Conservation (phyloP, 2,329 filamentous ascomycete genomes). For the Colletotrichum sidae region DNA sequence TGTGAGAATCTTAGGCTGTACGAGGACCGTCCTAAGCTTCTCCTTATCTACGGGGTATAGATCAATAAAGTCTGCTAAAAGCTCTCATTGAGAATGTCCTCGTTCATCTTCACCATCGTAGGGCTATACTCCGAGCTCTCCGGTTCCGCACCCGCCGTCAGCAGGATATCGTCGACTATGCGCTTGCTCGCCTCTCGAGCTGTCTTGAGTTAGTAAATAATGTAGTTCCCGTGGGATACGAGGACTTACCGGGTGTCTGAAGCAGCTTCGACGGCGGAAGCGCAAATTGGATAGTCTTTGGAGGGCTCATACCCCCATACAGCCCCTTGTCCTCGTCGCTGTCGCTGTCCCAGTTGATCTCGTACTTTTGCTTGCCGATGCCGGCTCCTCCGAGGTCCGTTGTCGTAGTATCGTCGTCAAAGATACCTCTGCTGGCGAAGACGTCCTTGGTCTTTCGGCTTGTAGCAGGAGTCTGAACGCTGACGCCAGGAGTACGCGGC, state of each 20-base stretch:
- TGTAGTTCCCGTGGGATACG: neutral
- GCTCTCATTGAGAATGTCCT: slow-evolving; percentile 71
- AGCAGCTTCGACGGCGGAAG: slow-evolving; percentile 80
- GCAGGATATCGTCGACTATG: slow-evolving; percentile 83
- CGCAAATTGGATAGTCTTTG: slow-evolving; percentile 92
- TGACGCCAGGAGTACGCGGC: slow-evolving; percentile 83
- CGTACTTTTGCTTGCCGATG: slow-evolving; percentile 54
- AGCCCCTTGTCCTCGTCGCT: slow-evolving; percentile 71
- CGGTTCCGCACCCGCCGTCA: slow-evolving; percentile 76
- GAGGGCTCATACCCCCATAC: slow-evolving; percentile 84
- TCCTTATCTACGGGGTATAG: neutral
- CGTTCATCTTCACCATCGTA: slow-evolving; percentile 73
- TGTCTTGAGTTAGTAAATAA: slow-evolving; percentile 45
- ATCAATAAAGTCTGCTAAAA: slow-evolving; percentile 55
- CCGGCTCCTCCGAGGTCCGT: slow-evolving; percentile 36
- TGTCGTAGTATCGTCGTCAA: slow-evolving; percentile 41
- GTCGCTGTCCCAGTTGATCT: slow-evolving; percentile 81
- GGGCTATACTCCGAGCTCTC: slow-evolving; percentile 71
- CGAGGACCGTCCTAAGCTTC: neutral
- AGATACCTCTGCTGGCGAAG: slow-evolving; percentile 48
- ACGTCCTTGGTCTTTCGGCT: slow-evolving; percentile 63
- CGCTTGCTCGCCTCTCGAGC: slow-evolving; percentile 83
- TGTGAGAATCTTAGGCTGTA: neutral
- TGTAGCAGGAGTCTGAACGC: slow-evolving; percentile 81
- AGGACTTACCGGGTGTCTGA: slow-evolving; percentile 78